Evolutionary conservation across 495 filamentous ascomycete genomes (phyloP).

Genomic region (Penicillium atrosanguineum): DNA sequence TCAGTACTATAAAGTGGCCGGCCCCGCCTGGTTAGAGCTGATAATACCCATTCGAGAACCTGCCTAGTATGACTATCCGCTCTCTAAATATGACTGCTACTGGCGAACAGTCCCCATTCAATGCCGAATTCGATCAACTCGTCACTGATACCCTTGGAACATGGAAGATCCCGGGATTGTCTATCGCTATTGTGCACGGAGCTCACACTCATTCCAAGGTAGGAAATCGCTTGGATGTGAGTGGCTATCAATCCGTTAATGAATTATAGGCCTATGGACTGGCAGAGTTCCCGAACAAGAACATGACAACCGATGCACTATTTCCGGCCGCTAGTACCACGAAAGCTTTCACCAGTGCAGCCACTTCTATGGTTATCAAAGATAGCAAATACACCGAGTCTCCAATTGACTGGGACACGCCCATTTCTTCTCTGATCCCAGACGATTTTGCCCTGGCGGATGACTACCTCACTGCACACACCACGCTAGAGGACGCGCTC

Average conservation of each 20-base stretch:
- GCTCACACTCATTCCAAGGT: slow-evolving; percentile 46
- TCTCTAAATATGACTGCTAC: neutral
- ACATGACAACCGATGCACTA: slow-evolving; percentile 44
- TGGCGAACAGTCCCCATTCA: slow-evolving; percentile 5
- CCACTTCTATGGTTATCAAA: slow-evolving; percentile 45
- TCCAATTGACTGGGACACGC: slow-evolving; percentile 48
- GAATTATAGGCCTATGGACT: slow-evolving; percentile 50
- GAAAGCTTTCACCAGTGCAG: slow-evolving; percentile 55
- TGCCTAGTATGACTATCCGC: neutral
- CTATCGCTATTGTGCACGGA: slow-evolving; percentile 48
- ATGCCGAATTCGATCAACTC: slow-evolving; percentile 38
- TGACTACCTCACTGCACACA: slow-evolving; percentile 38
- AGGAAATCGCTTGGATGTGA: neutral
- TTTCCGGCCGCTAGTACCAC: slow-evolving; percentile 50
- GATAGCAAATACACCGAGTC: slow-evolving; percentile 26
- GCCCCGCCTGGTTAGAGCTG: neutral
- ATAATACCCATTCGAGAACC: neutral
- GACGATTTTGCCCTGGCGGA: slow-evolving; percentile 53
- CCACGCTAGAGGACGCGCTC: slow-evolving; percentile 50
- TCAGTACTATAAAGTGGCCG: neutral
- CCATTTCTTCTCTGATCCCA: slow-evolving; percentile 46
- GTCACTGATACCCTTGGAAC: slow-evolving; percentile 36
- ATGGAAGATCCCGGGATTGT: slow-evolving; percentile 51
- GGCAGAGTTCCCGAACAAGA: slow-evolving; percentile 32
- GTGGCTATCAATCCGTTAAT: slow-evolving; percentile 7